These are phyloP conservation scores for Phytophthora citricola DNA, from an alignment of 352 stramenopile species.

Conservation along the genomic window DNA sequence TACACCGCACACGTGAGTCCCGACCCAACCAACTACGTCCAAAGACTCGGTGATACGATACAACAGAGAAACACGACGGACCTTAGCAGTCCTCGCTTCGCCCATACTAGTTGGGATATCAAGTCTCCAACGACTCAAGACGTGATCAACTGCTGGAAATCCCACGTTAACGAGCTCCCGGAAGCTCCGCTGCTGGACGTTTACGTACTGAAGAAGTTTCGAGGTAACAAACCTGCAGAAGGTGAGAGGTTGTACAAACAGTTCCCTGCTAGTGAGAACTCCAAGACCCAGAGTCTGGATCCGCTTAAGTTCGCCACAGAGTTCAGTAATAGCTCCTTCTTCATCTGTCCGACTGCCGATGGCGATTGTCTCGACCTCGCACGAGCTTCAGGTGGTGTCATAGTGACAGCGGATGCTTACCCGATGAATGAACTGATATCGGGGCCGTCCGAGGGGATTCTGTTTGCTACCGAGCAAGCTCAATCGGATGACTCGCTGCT, in stretches of 20 bases:
- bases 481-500: constrained; percentile 10
- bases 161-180: constrained; percentile 48
- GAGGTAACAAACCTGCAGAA: constrained; percentile 11
- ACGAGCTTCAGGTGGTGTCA: constrained; percentile 46
- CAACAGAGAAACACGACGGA: constrained; percentile 30
- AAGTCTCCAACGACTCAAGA: constrained; percentile 45
- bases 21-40: constrained; percentile 32
- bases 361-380: constrained; percentile 71
- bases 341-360: constrained; percentile 63
- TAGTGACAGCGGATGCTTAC: constrained; percentile 52
- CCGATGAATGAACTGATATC: constrained; percentile 67
- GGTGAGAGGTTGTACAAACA: constrained; percentile 32
- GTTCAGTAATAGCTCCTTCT: constrained; percentile 45
- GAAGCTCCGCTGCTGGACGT: constrained; percentile 30
- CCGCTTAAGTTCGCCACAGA: constrained; percentile 39
- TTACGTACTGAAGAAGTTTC: constrained; percentile 28
- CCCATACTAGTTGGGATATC: constrained; percentile 51
- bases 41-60: constrained; percentile 9
- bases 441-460: constrained; percentile 10
- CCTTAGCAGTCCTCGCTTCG: constrained; percentile 40
- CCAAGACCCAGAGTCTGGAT: constrained; percentile 25
- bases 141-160: constrained; percentile 52
- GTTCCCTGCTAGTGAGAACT: constrained; percentile 10
- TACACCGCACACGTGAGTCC: constrained; percentile 49
- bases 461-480: constrained; percentile 14